Evolutionary conservation across 306 rosid species (phyloP).

Genomic region (Prunus mume): DNA sequence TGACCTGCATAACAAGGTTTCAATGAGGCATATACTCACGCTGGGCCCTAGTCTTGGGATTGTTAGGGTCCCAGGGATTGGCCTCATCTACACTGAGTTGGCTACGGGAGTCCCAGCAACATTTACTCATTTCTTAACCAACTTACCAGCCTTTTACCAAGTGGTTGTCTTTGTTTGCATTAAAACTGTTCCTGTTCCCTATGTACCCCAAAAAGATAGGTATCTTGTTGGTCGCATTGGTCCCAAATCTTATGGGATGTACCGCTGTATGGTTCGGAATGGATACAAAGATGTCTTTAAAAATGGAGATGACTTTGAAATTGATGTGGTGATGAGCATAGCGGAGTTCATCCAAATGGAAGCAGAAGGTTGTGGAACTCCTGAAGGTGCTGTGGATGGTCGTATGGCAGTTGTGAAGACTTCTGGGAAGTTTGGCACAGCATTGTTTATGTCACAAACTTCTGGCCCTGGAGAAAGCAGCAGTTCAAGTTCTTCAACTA

Average conservation of each 20-base stretch:
- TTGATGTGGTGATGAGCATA: conserved; percentile 82
- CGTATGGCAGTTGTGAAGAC: conserved; percentile 86
- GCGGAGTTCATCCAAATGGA: conserved; percentile 92
- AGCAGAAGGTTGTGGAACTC: conserved; percentile 65
- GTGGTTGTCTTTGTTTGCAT: conserved; percentile 83
- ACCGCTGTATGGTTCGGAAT: conserved; percentile 84
- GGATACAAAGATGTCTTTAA: conserved; percentile 71
- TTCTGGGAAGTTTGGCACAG: conserved; percentile 78
- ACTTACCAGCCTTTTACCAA: conserved; percentile 90
- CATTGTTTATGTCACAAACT: conserved; percentile 56
- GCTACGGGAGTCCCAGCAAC: conserved; percentile 79
- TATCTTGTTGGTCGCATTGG: conserved; percentile 84
- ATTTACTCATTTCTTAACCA: conserved; percentile 86
- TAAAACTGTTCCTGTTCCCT: conserved; percentile 77
- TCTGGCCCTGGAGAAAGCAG: conserved; percentile 40
- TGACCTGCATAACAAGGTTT: conserved; percentile 86
- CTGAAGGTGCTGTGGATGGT: conserved; percentile 60
- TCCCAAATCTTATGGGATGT: conserved; percentile 75
- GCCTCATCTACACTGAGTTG: conserved; percentile 88
- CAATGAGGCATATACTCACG: conserved; percentile 71
- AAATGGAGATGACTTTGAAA: conserved; percentile 74
- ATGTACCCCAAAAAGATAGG: conserved; percentile 75
- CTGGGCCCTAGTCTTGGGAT: conserved; percentile 92
- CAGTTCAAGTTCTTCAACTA: conserved; percentile 33
- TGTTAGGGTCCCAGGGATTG: conserved; percentile 90